Evolutionary conservation across 768 basidiomycete genomes (phyloP).

Genomic region (Boletus pseudo-olivaceus): DNA sequence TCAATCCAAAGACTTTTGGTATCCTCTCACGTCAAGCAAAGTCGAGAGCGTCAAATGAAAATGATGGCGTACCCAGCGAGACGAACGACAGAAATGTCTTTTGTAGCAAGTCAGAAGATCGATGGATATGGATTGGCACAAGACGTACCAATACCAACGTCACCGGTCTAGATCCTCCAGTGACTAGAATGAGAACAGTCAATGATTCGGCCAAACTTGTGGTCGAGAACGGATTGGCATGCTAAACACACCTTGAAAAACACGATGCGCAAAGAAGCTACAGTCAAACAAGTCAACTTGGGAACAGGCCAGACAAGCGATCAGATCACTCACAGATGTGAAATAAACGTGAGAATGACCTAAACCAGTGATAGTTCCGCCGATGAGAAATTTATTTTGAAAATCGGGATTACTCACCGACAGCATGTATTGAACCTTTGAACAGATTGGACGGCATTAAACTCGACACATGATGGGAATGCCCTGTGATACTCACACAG

Average conservation of each 20-base stretch:
- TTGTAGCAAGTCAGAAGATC: neutral
- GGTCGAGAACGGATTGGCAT: neutral
- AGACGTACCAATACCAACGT: slow-evolving; percentile 18
- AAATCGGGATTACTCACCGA: slow-evolving; percentile 14
- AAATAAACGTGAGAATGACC: slow-evolving; percentile 26
- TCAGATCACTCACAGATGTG: slow-evolving; percentile 21
- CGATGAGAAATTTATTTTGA: neutral
- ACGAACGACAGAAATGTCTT: slow-evolving; percentile 20
- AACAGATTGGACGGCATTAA: neutral
- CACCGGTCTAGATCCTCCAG: slow-evolving; percentile 14
- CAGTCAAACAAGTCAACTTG: neutral
- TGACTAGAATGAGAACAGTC: slow-evolving; percentile 12
- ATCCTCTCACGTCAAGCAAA: slow-evolving; percentile 11
- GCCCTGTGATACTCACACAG: slow-evolving; percentile 22
- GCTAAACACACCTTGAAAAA: slow-evolving; percentile 20
- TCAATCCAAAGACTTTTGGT: slow-evolving; percentile 25
- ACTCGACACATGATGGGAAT: neutral
- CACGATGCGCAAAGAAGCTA: slow-evolving; percentile 26
- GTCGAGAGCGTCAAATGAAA: neutral
- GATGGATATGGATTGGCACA: neutral
- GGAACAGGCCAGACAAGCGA: neutral
- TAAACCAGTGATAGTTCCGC: neutral
- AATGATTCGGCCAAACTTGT: neutral
- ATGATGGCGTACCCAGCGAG: slow-evolving; percentile 19
- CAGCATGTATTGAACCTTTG: slow-evolving; percentile 24